Base-by-base conservation (phyloP, 2,329 filamentous ascomycete genomes). In the Phialophora chinensis region DNA sequence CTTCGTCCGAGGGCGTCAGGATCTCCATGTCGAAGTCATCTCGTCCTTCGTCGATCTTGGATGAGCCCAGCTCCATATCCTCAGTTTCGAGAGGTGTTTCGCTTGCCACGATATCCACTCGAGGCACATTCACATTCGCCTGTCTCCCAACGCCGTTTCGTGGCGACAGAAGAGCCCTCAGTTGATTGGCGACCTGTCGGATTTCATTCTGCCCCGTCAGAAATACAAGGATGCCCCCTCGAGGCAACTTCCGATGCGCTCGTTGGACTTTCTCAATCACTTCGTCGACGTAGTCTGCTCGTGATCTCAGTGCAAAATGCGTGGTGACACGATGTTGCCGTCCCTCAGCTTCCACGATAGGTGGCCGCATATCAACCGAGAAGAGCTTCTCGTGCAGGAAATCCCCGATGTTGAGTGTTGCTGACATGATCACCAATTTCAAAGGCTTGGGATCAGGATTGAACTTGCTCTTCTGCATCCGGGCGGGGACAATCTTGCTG, bases 391-490 rank as follows among this genome's bases (percentile, higher is more conserved):
- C 98, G 75, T 92, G 87, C 0, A 92, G 92, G 72, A 99, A 91
- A 75, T 98, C 94, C 12, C 92, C 91, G 54, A 98, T 91, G 66
- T 93, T 86, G 38, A 99, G 83, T 1, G 95, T 99, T 52, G 95
- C 95, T 66, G 94, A 98, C 96, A 99, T 99, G 79, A 99, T 96
- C 66, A 99, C 87, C 8, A 99, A 85, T 79, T 98, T 99, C 60
- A 99, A 79, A 0, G 93, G 93, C 70, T 88, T 90, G 31, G 91
- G 80, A 0, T 86, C 86, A 0, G 89, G 81, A 67, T 95, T 87
- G 76, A 95, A 90, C 67, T 86, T 81, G 7, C 87, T 87, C 80
- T 97, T 85, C 47, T 92, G 87, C 61, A 90, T 86, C 66, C 95
- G 87, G 62, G 97, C 81, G 72, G 92, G 92, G 56, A 97, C 91